A percentile compares a stretch with the other conserved stretches of the same genome.
Conservation (phyloP, 2,329 filamentous ascomycete species). For the Coniochaeta sp. region DNA sequence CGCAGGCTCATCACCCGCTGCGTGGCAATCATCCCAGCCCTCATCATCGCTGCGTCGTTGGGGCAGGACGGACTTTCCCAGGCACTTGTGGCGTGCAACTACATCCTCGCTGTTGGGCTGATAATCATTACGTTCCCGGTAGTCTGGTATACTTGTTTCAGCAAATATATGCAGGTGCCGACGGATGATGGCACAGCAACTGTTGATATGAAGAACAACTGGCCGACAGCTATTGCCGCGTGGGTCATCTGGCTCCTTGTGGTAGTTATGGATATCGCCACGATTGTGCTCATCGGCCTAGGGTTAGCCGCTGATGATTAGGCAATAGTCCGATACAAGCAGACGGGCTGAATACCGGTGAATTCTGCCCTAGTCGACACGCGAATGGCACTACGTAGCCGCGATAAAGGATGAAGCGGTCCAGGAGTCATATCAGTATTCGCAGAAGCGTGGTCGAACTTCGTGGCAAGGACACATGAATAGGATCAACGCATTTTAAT, state of each 20-base stretch:
- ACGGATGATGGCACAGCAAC: constrained; percentile 7
- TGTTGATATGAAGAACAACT: constrained; percentile 12
- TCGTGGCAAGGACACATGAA: no score
- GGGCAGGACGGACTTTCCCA: constrained; percentile 18
- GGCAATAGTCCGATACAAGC: neutral
- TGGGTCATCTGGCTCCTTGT: constrained; percentile 15
- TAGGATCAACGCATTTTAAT: no score
- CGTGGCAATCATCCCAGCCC: constrained; percentile 20
- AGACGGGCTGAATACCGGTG: neutral
- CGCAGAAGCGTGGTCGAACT: no score
- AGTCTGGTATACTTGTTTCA: constrained; percentile 19
- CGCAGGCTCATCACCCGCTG: constrained; percentile 19
- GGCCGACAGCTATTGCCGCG: constrained; percentile 8
- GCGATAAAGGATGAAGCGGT: neutral
- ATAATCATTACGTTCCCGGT: constrained; percentile 21
- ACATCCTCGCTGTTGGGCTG: constrained; percentile 18
- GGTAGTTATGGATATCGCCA: constrained; percentile 16
- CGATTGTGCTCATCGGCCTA: constrained; percentile 14
- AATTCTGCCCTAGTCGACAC: neutral
- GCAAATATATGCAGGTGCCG: constrained; percentile 18
- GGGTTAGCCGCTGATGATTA: constrained; percentile 10
- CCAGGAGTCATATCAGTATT: no score
- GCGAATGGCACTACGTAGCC: neutral
- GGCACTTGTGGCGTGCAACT: constrained; percentile 19
- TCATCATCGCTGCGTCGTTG: constrained; percentile 20